Percentiles rank a stretch among this genome's conserved stretches.
These are phyloP conservation scores for Mucor velutinosus DNA, from an alignment of 371 early-diverging fungal species.

Conservation along the genomic window DNA sequence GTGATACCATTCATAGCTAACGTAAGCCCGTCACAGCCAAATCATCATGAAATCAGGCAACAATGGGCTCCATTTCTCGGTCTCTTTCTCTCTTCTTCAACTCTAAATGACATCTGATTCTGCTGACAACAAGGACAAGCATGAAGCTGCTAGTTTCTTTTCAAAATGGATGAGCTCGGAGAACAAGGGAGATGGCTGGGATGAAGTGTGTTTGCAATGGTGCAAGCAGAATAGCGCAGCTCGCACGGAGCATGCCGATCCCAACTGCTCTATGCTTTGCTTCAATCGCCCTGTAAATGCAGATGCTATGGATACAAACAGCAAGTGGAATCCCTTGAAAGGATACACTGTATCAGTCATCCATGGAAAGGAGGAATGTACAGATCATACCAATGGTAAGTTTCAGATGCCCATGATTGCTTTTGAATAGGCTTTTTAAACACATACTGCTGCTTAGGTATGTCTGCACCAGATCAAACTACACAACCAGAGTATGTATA, in stretches of 20 bases:
- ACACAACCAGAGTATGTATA: neutral
- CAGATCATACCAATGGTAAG: neutral
- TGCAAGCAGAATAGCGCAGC: slow-evolving; percentile 2
- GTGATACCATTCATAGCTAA: neutral
- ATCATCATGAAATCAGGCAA: neutral
- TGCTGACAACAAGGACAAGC: neutral
- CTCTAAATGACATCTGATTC: neutral
- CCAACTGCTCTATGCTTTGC: slow-evolving; percentile 12
- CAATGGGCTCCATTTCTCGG: neutral
- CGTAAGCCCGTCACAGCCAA: neutral
- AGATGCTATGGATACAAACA: neutral
- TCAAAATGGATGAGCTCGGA: neutral
- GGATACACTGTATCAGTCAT: neutral
- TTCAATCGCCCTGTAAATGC: neutral
- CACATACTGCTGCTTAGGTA: neutral
- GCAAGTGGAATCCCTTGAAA: neutral
- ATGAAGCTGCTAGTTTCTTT: slow-evolving; percentile 8
- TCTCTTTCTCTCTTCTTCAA: neutral
- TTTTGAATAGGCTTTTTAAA: neutral
- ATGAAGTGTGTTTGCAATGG: slow-evolving; percentile 13
- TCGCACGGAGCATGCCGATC: neutral
- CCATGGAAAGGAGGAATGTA: neutral
- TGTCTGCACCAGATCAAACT: neutral
- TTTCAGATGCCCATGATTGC: neutral
- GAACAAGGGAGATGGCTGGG: slow-evolving; percentile 2